These are phyloP conservation scores for Ceratobasidium sp. DNA, from an alignment of 1,284 basidiomycete genomes.

Conservation along the genomic window DNA sequence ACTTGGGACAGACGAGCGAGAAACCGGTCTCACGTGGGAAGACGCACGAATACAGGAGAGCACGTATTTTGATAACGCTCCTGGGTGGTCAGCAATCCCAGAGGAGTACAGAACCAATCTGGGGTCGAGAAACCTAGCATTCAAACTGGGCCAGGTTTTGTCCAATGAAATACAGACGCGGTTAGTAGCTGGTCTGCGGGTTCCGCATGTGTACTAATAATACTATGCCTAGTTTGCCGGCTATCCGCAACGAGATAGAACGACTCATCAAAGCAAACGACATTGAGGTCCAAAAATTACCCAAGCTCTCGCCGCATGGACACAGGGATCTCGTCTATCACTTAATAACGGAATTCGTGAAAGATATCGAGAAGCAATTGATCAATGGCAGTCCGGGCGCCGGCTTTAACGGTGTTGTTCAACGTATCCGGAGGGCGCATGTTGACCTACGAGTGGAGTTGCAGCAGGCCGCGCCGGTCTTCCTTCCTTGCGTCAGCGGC, in stretches of 20 bases:
- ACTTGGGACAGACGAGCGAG: constrained; percentile 65
- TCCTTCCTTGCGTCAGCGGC: not conserved
- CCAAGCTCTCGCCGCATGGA: not conserved
- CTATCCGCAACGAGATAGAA: not conserved
- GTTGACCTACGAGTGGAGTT: not conserved
- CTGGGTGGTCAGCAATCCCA: constrained; percentile 59
- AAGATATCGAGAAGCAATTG: constrained; percentile 1
- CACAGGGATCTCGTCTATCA: not conserved
- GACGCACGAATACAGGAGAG: constrained; percentile 54
- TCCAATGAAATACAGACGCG: constrained; percentile 58
- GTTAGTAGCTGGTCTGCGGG: constrained; percentile 50
- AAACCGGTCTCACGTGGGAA: constrained; percentile 48
- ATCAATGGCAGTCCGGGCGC: constrained; percentile 3
- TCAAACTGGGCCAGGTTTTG: constrained; percentile 60
- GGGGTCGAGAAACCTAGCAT: constrained; percentile 63
- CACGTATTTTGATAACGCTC: constrained; percentile 57
- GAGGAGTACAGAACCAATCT: constrained; percentile 55
- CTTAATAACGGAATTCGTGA: not conserved
- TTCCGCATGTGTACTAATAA: not conserved
- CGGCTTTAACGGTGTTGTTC: not conserved
- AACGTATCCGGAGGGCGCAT: not conserved
- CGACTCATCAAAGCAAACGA: not conserved
- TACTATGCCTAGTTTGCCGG: not conserved
- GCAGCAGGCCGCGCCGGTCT: constrained; percentile 3
- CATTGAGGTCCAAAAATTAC: not conserved